Evolutionary conservation across 192 early-diverging fungal species (phyloP).

Genomic region (Coemansia guatemalensis): DNA sequence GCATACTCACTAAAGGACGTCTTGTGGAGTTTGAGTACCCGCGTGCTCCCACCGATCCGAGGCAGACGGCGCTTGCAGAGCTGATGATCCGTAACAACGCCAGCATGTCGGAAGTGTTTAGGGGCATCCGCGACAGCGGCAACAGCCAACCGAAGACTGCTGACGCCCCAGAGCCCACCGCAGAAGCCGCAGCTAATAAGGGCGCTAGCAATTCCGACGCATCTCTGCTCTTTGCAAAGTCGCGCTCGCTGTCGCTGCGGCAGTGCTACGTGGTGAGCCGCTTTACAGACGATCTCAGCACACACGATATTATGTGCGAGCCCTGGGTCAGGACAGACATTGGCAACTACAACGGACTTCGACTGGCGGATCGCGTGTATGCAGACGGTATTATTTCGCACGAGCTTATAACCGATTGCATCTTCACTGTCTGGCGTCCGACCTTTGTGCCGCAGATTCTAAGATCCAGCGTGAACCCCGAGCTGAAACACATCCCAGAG

Average conservation of each 20-base stretch:
- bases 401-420: slow-evolving; percentile 49
- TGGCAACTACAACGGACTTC: slow-evolving; percentile 49
- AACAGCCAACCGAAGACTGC: not conserved
- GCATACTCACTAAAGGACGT: slow-evolving; percentile 43
- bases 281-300: slow-evolving; percentile 37
- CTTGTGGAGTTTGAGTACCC: slow-evolving; percentile 49
- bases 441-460: slow-evolving; percentile 36
- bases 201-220: slow-evolving; percentile 14
- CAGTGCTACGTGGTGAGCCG: slow-evolving; percentile 52
- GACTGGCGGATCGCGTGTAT: slow-evolving; percentile 48
- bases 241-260: slow-evolving; percentile 37
- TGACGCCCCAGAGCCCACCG: not conserved
- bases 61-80: slow-evolving; percentile 21
- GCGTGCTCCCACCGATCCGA: slow-evolving; percentile 9
- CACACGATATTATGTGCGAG: slow-evolving; percentile 49
- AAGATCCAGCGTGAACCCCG: slow-evolving; percentile 13
- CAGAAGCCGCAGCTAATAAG: slow-evolving; percentile 1
- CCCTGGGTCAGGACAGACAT: slow-evolving; percentile 55
- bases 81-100: slow-evolving; percentile 15
- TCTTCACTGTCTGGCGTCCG: slow-evolving; percentile 54
- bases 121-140: not conserved
- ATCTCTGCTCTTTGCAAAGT: slow-evolving; percentile 21
- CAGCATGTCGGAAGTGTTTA: slow-evolving; percentile 29
- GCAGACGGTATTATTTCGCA: slow-evolving; percentile 46
- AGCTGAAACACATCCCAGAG: not conserved